phyloP scores from a whole-genome alignment of 805 yeast species.

The Zygotorulaspora chibaensis region DNA sequence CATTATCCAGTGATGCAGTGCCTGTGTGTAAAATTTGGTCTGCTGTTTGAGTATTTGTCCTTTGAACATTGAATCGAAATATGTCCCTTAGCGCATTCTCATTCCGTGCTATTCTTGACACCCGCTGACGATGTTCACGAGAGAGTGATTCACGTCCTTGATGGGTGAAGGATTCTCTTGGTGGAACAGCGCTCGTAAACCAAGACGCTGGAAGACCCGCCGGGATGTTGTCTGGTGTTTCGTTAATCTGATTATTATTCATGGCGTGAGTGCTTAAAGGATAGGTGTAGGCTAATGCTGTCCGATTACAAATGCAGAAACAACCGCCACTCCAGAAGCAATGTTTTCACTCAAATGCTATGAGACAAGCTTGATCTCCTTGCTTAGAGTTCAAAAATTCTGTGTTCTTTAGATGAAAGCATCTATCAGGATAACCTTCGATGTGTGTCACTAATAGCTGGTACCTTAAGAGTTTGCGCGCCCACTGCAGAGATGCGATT shows the following conservation, averaged over 20 bases:
- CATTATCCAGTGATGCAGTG: not conserved
- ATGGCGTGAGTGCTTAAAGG: not conserved
- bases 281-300: not conserved
- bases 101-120: slow-evolving; percentile 19
- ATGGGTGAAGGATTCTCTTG: slow-evolving; percentile 14
- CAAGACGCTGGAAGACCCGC: slow-evolving; percentile 23
- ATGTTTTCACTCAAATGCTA: not conserved
- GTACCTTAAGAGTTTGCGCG: not conserved
- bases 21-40: slow-evolving; percentile 2
- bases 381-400: not conserved
- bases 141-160: slow-evolving; percentile 17
- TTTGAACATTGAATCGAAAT: slow-evolving; percentile 13
- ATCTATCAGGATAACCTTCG: too few relatives aligned
- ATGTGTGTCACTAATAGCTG: too few relatives aligned
- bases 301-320: not conserved
- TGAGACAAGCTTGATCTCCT: not conserved
- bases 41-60: slow-evolving; percentile 4
- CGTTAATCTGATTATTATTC: slow-evolving; percentile 9
- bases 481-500: not conserved
- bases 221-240: slow-evolving; percentile 9
- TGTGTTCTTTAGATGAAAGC: too few relatives aligned
- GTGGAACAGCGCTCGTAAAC: slow-evolving; percentile 19
- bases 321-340: not conserved
- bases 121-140: slow-evolving; percentile 22
- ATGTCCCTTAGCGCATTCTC: slow-evolving; percentile 19